These are phyloP conservation scores for Phytopythium montanum DNA, from an alignment of 352 stramenopile genomes.

Conservation along the genomic window DNA sequence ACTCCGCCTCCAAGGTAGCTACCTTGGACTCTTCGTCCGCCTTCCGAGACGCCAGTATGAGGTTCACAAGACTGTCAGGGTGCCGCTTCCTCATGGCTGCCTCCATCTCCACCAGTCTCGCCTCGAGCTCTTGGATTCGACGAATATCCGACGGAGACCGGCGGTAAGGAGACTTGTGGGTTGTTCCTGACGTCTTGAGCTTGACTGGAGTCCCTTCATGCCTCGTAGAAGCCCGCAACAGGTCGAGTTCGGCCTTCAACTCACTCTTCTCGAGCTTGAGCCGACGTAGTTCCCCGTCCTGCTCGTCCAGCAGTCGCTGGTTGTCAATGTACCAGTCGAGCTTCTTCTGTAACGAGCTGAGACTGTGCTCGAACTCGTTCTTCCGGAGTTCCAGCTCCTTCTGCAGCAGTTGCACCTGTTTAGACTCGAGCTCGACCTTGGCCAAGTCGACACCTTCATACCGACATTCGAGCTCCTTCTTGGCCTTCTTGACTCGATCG, in stretches of 20 bases:
- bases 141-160: conserved; percentile 55
- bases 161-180: conserved; percentile 9
- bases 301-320: conserved; percentile 70
- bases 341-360: conserved; percentile 69
- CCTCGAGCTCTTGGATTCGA: conserved; percentile 74
- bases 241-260: conserved; percentile 12
- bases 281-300: conserved; percentile 56
- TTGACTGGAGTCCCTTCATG: conserved; percentile 2
- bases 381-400: conserved; percentile 36
- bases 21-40: conserved; percentile 62
- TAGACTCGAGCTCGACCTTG: conserved; percentile 51
- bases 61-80: conserved; percentile 73
- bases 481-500: conserved; percentile 77
- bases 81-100: conserved; percentile 71
- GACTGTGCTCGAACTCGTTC: conserved; percentile 43
- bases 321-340: conserved; percentile 86
- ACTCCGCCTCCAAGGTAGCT: conserved; percentile 26
- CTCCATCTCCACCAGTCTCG: conserved; percentile 61
- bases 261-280: conserved; percentile 21
- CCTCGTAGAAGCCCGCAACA: not conserved
- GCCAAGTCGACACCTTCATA: conserved; percentile 70
- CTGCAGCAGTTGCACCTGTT: conserved; percentile 42
- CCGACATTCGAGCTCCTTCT: conserved; percentile 69
- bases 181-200: not conserved
- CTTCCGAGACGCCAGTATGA: conserved; percentile 69